These are phyloP conservation scores for Ambrosiella beaveri DNA, from an alignment of 2,329 filamentous ascomycete genomes.

Conservation along the genomic window DNA sequence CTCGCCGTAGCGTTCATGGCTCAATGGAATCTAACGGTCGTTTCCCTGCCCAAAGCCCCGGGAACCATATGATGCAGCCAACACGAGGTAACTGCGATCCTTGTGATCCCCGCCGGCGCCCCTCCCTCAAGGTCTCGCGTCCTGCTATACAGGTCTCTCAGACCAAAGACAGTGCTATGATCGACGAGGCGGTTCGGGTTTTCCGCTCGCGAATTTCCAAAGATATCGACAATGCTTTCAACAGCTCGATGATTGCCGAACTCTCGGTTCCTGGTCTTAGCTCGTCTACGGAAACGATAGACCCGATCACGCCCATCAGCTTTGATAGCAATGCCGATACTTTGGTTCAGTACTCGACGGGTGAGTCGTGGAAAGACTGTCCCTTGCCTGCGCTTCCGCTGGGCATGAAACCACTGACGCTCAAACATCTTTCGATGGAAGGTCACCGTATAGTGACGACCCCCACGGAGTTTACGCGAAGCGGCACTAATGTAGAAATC, in stretches of 20 bases:
- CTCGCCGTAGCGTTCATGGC: neutral
- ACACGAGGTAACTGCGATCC: constrained; percentile 3
- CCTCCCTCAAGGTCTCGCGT: neutral
- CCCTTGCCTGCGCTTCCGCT: constrained; percentile 34
- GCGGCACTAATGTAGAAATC: constrained; percentile 18
- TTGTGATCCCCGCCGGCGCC: constrained; percentile 3
- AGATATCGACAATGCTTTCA: constrained; percentile 86
- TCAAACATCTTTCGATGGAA: constrained; percentile 16
- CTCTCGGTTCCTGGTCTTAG: constrained; percentile 3
- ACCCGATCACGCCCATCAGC: constrained; percentile 7
- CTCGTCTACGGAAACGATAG: constrained; percentile 9
- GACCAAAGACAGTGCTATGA: constrained; percentile 8
- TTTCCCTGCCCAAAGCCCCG: neutral
- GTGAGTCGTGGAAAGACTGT: constrained; percentile 26
- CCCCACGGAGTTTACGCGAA: constrained; percentile 23
- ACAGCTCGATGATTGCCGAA: constrained; percentile 37
- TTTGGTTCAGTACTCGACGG: constrained; percentile 16
- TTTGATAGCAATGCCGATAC: constrained; percentile 17
- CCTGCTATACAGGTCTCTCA: neutral
- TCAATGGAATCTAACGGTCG: neutral
- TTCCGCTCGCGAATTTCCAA: constrained; percentile 68
- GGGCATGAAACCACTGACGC: constrained; percentile 20
- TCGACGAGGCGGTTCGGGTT: constrained; percentile 62
- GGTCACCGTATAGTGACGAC: constrained; percentile 31
- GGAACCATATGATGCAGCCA: neutral